phyloP scores from a whole-genome alignment of 2,329 filamentous ascomycete genomes.

The Didymella keratinophila region DNA sequence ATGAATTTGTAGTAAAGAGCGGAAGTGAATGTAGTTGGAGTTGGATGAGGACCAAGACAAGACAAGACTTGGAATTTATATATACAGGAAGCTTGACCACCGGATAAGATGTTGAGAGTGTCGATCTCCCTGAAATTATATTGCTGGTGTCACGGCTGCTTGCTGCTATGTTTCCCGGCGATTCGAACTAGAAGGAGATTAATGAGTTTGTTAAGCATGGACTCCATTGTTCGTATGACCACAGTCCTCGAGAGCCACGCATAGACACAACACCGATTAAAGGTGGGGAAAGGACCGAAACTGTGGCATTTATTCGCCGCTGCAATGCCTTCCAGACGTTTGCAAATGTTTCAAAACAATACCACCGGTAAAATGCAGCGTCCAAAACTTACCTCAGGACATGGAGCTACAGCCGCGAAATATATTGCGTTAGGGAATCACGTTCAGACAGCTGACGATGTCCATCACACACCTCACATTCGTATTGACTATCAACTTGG shows the following conservation, averaged over 20 bases:
- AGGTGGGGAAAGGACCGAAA: constrained; percentile 7
- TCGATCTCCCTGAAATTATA: constrained; percentile 6
- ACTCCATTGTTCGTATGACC: constrained; percentile 1
- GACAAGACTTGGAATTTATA: constrained; percentile 26
- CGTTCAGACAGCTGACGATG: background rate
- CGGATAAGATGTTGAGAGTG: constrained; percentile 11
- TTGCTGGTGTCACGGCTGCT: background rate
- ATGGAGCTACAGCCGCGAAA: background rate
- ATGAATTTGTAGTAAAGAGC: background rate
- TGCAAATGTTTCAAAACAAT: constrained; percentile 5
- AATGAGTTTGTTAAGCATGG: background rate
- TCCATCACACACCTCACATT: background rate
- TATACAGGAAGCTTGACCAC: constrained; percentile 24
- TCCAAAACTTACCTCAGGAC: background rate
- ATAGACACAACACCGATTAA: constrained; percentile 2
- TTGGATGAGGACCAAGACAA: background rate
- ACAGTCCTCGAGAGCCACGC: background rate
- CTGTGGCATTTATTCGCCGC: background rate
- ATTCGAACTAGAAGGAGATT: background rate
- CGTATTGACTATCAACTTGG: background rate
- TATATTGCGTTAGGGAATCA: background rate
- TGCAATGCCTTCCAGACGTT: background rate
- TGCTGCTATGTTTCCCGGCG: background rate
- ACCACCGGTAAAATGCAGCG: constrained; percentile 11
- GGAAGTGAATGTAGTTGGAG: background rate